Evolutionary conservation across 2,329 filamentous ascomycete species (phyloP), one percentile per base, ranked within the genome.

Genomic region (Cladosporium sp.): DNA sequence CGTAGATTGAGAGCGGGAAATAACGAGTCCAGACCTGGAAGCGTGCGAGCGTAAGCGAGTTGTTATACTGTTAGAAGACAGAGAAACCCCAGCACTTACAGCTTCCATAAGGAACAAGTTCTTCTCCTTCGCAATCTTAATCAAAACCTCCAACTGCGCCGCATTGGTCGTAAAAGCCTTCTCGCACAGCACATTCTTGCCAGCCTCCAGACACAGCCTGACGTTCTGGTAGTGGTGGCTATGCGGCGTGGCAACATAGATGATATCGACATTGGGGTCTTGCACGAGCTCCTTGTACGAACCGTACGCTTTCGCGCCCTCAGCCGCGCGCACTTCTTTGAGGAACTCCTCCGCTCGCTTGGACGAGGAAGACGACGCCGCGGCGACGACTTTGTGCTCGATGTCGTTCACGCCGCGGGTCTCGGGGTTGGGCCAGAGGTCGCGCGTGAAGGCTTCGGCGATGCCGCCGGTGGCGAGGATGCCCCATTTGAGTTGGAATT

Each of bases 201-300:
- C 86, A 7, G 86, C 86, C 57, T 88, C 79, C 33, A 95, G 76
- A 38, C 84, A 86, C n/a, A 94, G 78, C 80, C 90, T 88, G 56
- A 82, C 80, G 70, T 95, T 92, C 68, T 94, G 88, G 73, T 91
- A 95, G 73, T 95, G 90, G 68, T 95, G 90, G 60, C 86, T 91
- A 72, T 95, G 90, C 13, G 90, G 90, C 3, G 90, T 95, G 19
- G 88, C 89, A 50, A 95, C 81, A 69, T 95, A 95, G 70, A 95
- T 72, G 59, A 94, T 87, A 67, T 95, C 87, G 57, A 95, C 79
- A 60, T 88, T 79, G 6, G 84, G 73, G 65, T 95, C 88, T 43
- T 79, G 78, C 20, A 92, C 88, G 22, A 95, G 79, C 65, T 90
- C 86, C 54, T 83, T 78, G 69, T 95, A 95, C 9, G 84, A 88